phyloP scores from a whole-genome alignment of 805 yeast genomes.

The Pachysolen tannophilus region DNA sequence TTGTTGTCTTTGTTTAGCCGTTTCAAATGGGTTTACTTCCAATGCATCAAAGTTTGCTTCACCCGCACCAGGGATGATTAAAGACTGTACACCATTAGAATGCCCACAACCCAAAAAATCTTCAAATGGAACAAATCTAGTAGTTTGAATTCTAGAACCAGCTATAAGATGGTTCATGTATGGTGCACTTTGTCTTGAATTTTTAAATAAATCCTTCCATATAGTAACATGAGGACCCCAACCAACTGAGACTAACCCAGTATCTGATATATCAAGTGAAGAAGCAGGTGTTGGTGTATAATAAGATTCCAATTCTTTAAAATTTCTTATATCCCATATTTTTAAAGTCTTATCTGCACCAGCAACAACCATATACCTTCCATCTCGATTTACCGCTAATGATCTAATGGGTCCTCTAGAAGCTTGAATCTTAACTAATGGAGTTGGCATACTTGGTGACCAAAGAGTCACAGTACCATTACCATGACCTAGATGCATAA shows the following conservation, averaged over 20 bases:
- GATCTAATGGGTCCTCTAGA: conserved; percentile 85
- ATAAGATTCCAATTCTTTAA: conserved; percentile 66
- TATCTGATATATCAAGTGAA: conserved; percentile 73
- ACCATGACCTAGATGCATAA: conserved; percentile 86
- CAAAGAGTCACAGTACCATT: conserved; percentile 91
- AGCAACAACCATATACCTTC: conserved; percentile 87
- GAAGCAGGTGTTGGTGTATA: conserved; percentile 79
- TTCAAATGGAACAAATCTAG: conserved; percentile 86
- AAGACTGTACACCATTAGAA: conserved; percentile 65
- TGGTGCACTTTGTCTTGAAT: conserved; percentile 62
- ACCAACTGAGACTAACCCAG: conserved; percentile 80
- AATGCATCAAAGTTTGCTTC: conserved; percentile 95
- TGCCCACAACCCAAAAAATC: conserved; percentile 94
- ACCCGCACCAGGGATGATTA: conserved; percentile 94
- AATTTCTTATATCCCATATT: conserved; percentile 89
- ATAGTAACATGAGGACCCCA: conserved; percentile 95
- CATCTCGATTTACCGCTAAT: conserved; percentile 83
- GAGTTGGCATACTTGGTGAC: conserved; percentile 85
- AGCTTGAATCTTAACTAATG: conserved; percentile 74
- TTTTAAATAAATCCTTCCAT: conserved; percentile 79
- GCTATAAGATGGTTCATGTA: conserved; percentile 88
- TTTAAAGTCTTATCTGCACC: conserved; percentile 81
- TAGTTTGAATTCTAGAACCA: conserved; percentile 60
- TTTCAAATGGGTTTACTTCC: conserved; percentile 88
- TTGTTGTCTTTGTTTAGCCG: conserved; percentile 89